Evolutionary conservation across 495 filamentous ascomycete genomes (phyloP), one percentile per base, ranked within the genome.

Genomic region (Hypoxylon lenormandii): DNA sequence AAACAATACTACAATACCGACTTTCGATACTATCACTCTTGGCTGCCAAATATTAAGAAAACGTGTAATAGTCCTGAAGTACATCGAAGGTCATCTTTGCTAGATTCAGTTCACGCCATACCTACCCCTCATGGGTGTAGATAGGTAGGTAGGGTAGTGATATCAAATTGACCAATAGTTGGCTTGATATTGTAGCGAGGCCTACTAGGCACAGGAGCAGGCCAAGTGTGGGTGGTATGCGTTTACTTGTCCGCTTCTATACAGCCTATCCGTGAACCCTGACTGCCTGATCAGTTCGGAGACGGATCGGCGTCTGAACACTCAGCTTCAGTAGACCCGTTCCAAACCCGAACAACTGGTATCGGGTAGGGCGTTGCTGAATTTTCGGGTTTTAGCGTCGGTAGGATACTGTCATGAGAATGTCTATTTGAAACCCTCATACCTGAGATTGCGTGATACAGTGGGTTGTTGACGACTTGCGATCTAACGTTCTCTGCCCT

Each of bases 121-220:
- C 64, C 64, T 40, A 36, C 64, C 64, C 64, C 64, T 52, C 63
- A 54, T 60, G 54, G 48, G 23, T n/a, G n/a, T n/a, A n/a, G n/a
- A n/a, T n/a, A n/a, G n/a, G n/a, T n/a, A 26, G 23, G 43, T 54
- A 23, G 46, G 46, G 21, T 36, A 38, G 47, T 46, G 48, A 46
- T 52, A 12, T 38, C 18, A 18, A 48, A 42, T 30, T 54, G 52
- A 28, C 63, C 63, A 66, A 66, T 66, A 16, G 22, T 13, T 53
- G 21, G 15, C 40, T 30, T 38, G 30, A 42, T 8, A 51, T 59
- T 54, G 26, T 36, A 47, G 60, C 18, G 42, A n/a, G 23, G 19
- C n/a, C 16, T 42, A 15, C 38, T 60, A 22, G 54, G 38, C 48
- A 58, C 16, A 49, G 18, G 15, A 21, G 21, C 46, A 11, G 23